Percentiles rank a stretch among this genome's conserved stretches.
Conservation (phyloP, 169 alveolate species). For the Cryptosporidium andersoni region DNA sequence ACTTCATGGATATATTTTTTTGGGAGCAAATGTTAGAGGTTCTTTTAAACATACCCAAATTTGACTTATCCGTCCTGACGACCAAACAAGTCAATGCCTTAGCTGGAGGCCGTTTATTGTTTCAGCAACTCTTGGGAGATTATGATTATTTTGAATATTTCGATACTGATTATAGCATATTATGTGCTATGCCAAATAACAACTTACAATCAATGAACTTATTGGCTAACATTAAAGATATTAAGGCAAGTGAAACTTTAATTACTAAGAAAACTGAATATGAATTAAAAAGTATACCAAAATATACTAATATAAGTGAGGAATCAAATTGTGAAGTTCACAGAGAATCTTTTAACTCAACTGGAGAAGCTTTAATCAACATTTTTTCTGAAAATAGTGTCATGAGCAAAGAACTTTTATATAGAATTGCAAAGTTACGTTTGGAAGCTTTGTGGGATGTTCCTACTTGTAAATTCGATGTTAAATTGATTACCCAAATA, state of each 20-base stretch:
- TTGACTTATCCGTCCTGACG: constrained; percentile 49
- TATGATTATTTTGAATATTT: not conserved
- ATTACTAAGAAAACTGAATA: not conserved
- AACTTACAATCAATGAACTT: too few species aligned
- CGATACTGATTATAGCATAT: too few species aligned
- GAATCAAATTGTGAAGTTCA: too few species aligned
- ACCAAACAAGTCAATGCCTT: constrained; percentile 25
- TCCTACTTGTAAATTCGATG: constrained; percentile 24
- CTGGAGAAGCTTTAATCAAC: constrained; percentile 9
- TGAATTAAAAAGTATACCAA: not conserved
- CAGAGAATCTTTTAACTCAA: constrained; percentile 1
- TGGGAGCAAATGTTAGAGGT: constrained; percentile 57
- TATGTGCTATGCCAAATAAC: too few species aligned
- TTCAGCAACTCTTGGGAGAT: constrained; percentile 30
- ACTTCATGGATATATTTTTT: constrained; percentile 32
- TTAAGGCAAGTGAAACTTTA: not conserved
- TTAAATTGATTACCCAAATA: constrained; percentile 26
- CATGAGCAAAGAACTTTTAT: constrained; percentile 22
- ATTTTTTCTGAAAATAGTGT: constrained; percentile 20
- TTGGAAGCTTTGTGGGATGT: constrained; percentile 53
- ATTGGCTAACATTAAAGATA: too few species aligned
- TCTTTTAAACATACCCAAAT: constrained; percentile 22
- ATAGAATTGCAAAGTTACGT: constrained; percentile 38
- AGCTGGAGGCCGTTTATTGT: constrained; percentile 54
- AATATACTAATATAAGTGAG: not conserved